Evolutionary conservation across 768 basidiomycete genomes (phyloP).

Genomic region (Lepiota brunneoincarnata): DNA sequence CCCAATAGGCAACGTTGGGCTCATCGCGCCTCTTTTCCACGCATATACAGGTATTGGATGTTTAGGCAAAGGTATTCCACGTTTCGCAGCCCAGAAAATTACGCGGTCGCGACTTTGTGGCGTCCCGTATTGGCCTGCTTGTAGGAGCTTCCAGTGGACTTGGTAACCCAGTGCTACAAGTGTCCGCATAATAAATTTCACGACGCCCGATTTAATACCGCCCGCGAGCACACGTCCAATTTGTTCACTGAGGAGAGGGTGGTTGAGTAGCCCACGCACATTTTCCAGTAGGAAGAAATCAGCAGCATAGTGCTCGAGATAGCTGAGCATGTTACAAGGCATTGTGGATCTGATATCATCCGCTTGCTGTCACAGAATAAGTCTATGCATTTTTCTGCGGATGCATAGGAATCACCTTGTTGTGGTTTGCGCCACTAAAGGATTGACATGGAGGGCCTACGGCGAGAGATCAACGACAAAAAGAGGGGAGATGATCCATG

Average conservation of each 20-base stretch:
- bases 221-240: conserved; percentile 27
- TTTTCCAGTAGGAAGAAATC: conserved; percentile 71
- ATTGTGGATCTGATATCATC: conserved; percentile 67
- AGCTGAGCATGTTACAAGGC: conserved; percentile 68
- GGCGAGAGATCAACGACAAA: background rate
- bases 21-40: conserved; percentile 30
- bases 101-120: conserved; percentile 68
- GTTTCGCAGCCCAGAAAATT: conserved; percentile 66
- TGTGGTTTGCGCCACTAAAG: conserved; percentile 63
- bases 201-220: conserved; percentile 51
- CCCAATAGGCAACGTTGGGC: conserved; percentile 42
- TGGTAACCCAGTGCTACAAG: conserved; percentile 75
- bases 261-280: conserved; percentile 57
- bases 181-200: conserved; percentile 63
- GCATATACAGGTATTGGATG: conserved; percentile 66
- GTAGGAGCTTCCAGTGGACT: conserved; percentile 58
- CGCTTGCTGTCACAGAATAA: conserved; percentile 35
- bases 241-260: conserved; percentile 35
- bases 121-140: conserved; percentile 70
- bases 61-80: conserved; percentile 53
- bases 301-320: conserved; percentile 63
- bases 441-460: conserved; percentile 77
- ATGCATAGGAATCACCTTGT: conserved; percentile 37
- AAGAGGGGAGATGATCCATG: background rate
- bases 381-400: background rate